Percentiles rank a stretch among this genome's conserved stretches.
Conservation (phyloP, 73 alveolate genomes). For the Paramecium pentaurelia region DNA sequence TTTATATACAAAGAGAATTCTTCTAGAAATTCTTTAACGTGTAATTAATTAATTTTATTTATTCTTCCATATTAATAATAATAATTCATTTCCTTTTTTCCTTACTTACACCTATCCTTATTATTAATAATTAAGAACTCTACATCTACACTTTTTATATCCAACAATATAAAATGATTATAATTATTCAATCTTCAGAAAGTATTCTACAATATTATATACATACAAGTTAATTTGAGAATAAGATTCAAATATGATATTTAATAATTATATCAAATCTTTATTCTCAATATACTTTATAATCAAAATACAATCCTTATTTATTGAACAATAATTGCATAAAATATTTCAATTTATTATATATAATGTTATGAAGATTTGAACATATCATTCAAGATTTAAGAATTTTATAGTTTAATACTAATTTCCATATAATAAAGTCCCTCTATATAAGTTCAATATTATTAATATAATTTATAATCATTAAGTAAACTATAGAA, state of each 20-base stretch:
- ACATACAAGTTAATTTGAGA: too few species aligned
- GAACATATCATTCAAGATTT: too few species aligned
- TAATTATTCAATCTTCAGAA: neutral
- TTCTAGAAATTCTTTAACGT: constrained; percentile 33
- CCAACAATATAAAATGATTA: neutral
- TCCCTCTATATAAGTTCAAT: neutral
- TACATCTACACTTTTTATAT: too few species aligned
- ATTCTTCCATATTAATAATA: neutral
- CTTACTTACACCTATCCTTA: neutral
- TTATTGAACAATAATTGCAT: too few species aligned
- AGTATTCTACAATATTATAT: neutral
- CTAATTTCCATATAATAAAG: neutral
- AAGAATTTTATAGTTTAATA: neutral
- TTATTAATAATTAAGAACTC: neutral
- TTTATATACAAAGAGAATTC: neutral
- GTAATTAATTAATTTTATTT: neutral
- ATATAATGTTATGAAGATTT: too few species aligned
- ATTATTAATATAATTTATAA: neutral
- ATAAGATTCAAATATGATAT: too few species aligned
- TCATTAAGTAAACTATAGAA: neutral
- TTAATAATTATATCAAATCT: too few species aligned
- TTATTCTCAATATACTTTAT: too few species aligned
- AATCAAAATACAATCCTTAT: too few species aligned
- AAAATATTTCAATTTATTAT: too few species aligned
- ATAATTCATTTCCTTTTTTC: neutral